Evolutionary conservation across 768 basidiomycete species (phyloP), one percentile per base, ranked within the genome.

Genomic region (Coprinopsis strossmayeri): DNA sequence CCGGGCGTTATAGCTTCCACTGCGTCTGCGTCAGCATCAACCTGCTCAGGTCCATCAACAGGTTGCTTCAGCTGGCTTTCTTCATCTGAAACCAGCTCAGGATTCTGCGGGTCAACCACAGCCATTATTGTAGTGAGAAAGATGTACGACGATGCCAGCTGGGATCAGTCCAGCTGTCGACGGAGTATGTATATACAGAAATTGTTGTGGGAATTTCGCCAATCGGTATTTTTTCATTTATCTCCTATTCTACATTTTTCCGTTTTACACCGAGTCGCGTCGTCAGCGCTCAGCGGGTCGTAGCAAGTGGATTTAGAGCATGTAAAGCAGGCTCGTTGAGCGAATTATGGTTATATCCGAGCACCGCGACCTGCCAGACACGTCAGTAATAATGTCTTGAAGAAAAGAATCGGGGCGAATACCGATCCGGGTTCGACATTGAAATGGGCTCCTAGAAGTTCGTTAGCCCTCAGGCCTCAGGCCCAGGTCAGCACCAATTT

Each of bases 401-500:
- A 9, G 32, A 9, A 9, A 34, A 9, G 32, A n/a, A n/a, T n/a
- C n/a, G n/a, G n/a, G n/a, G n/a, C n/a, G n/a, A 77, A 61, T 67
- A 91, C 84, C 47, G 87, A 84, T 59, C 83, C 87, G 11, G 91
- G 82, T 59, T 89, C 88, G n/a, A 90, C 82, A 49, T 85, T 84
- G 64, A 91, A 88, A 62, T 55, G 51, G 12, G 44, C 52, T 20
- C 54, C 54, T 55, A 37, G 5, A 41, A 35, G 10, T n/a, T 21
- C 41, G 18, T 45, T 15, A 43, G 30, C n/a, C 24, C 51, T n/a
- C 48, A 37, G 44, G 18, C 20, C 23, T 21, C 21, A 50, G 21
- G 45, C 28, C 32, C 25, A 40, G 24, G 35, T 25, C n/a, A n/a
- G 40, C 21, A 10, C 58, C n/a, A n/a, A n/a, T n/a, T 15, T 32